A percentile compares a stretch with the other conserved stretches of the same genome.
Evolutionary conservation across 2,329 filamentous ascomycete genomes (phyloP).

Genomic region (Sarocladiaceae sp.): DNA sequence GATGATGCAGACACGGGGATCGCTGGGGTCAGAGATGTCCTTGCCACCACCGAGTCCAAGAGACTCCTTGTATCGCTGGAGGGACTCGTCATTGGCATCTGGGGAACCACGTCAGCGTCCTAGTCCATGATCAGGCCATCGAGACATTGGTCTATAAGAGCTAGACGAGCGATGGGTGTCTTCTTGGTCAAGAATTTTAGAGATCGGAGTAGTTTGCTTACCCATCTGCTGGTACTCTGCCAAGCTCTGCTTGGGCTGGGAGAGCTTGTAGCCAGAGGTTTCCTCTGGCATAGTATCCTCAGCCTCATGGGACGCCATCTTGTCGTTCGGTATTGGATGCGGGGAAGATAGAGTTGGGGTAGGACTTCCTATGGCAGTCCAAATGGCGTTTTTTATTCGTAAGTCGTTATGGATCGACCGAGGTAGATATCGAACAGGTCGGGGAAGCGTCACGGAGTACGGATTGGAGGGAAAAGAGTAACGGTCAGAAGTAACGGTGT

Average conservation of each 20-base stretch:
- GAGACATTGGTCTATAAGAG: too few relatives aligned
- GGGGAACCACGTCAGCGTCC: constrained; percentile 11
- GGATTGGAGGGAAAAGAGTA: neutral
- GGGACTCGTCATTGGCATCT: constrained; percentile 80
- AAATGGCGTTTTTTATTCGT: too few relatives aligned
- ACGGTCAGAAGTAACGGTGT: constrained; percentile 12
- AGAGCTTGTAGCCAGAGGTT: constrained; percentile 96
- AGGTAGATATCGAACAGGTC: neutral
- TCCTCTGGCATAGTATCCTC: constrained; percentile 83
- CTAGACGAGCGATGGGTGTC: too few relatives aligned
- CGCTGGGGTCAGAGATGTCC: constrained; percentile 70
- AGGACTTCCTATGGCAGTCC: too few relatives aligned
- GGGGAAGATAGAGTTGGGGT: neutral
- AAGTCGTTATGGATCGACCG: neutral
- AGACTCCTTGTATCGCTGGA: constrained; percentile 96
- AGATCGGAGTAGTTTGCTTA: constrained; percentile 43
- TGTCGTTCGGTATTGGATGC: constrained; percentile 16
- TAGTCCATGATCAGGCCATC: too few relatives aligned
- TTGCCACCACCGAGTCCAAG: constrained; percentile 77
- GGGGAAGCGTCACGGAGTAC: neutral
- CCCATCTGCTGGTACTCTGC: constrained; percentile 93
- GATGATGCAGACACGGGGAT: constrained; percentile 90
- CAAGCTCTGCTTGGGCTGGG: constrained; percentile 92
- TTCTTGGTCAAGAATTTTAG: too few relatives aligned
- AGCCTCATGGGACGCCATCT: constrained; percentile 60